Evolutionary conservation across 2,329 filamentous ascomycete genomes (phyloP).

Genomic region (Apiospora kogelbergensis): DNA sequence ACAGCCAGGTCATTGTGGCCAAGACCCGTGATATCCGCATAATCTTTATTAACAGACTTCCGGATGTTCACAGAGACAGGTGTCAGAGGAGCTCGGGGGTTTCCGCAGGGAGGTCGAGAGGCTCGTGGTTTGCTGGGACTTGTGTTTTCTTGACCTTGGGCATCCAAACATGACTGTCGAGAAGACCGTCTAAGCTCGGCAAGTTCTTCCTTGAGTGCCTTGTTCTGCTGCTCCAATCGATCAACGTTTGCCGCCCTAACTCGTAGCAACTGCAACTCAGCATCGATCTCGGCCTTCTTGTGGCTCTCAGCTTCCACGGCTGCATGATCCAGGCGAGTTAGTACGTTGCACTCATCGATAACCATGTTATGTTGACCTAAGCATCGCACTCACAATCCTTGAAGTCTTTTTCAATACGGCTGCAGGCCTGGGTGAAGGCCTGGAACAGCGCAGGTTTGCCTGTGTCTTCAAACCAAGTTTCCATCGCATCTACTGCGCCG

Average conservation of each 20-base stretch:
- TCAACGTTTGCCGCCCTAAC: slow-evolving; percentile 32
- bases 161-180: slow-evolving; percentile 6
- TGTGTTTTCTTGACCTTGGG: slow-evolving; percentile 9
- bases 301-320: background rate
- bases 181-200: slow-evolving; percentile 25
- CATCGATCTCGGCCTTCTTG: slow-evolving; percentile 24
- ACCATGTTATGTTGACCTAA: background rate
- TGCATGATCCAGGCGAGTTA: slow-evolving; percentile 12
- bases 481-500: slow-evolving; percentile 21
- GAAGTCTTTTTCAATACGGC: slow-evolving; percentile 23
- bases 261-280: slow-evolving; percentile 37
- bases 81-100: slow-evolving; percentile 21
- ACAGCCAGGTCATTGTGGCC: slow-evolving; percentile 23
- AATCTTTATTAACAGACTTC: slow-evolving; percentile 15
- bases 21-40: slow-evolving; percentile 19
- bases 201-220: slow-evolving; percentile 39
- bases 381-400: background rate
- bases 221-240: slow-evolving; percentile 42
- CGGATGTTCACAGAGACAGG: slow-evolving; percentile 24
- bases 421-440: slow-evolving; percentile 26
- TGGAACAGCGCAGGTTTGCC: slow-evolving; percentile 28
- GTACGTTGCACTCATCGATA: background rate
- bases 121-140: slow-evolving; percentile 16
- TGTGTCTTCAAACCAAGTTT: slow-evolving; percentile 29
- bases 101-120: slow-evolving; percentile 17